Conservation (phyloP, 257 asterid genomes). For the Solanum pennellii region DNA sequence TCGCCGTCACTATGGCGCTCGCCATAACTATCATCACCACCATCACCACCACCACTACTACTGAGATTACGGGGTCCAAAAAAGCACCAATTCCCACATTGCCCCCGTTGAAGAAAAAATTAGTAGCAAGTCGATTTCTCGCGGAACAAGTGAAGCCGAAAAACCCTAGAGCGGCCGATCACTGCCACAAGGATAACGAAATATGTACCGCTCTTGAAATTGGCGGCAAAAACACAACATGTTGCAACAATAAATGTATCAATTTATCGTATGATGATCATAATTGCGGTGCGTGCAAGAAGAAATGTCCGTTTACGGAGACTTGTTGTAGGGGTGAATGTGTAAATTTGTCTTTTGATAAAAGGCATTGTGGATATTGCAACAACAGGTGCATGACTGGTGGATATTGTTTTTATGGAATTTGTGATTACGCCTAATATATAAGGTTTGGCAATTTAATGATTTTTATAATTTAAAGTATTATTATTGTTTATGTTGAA, state of each 20-base stretch:
- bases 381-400: slow-evolving; percentile 32
- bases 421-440: slow-evolving; percentile 46
- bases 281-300: slow-evolving; percentile 59
- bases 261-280: slow-evolving; percentile 27
- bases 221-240: slow-evolving; percentile 34
- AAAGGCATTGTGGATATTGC: slow-evolving; percentile 53
- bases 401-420: slow-evolving; percentile 43
- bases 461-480: not conserved
- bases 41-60: not conserved
- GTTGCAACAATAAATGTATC: slow-evolving; percentile 57
- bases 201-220: slow-evolving; percentile 4
- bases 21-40: not conserved
- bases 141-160: not conserved
- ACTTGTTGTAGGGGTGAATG: slow-evolving; percentile 55
- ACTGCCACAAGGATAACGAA: slow-evolving; percentile 37
- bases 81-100: not conserved
- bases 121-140: slow-evolving; percentile 37
- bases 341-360: slow-evolving; percentile 36
- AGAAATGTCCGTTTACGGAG: slow-evolving; percentile 30
- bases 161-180: slow-evolving; percentile 56
- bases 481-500: not conserved
- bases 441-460: not conserved
- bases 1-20: not conserved
- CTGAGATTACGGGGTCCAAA: too few relatives aligned
- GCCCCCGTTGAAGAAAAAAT: not conserved